Evolutionary conservation across 805 yeast species (phyloP), one percentile per base, ranked within the genome.

Genomic region (Middelhovenomyces tepae): DNA sequence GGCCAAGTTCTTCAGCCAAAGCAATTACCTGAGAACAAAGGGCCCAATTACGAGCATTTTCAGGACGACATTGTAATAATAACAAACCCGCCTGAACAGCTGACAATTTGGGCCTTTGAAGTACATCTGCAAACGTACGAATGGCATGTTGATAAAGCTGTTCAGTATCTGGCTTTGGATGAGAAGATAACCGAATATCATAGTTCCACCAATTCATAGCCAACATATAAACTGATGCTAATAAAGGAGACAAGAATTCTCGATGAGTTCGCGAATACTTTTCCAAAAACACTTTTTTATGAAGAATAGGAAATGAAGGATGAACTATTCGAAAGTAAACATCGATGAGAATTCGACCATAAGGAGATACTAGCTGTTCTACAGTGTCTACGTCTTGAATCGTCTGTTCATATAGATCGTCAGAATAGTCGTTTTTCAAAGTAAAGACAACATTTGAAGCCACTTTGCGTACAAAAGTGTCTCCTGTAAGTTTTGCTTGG

Each of bases 131-230:
- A 46, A 79, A 81, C 1, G 80, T 68, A 34, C 62, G 64, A 27
- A 75, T 54, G 1, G 94, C 84, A 39, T 83, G 69, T 38, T 76
- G 72, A 46, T 76, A 77, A 36, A 89, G 59, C 1, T 76, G 73
- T 7, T 70, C 72, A 4, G 73, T 76, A 52, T 84, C 80, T 0
- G 96, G 96, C 44, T 83, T 81, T 0, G 86, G 77, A 35, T 71
- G 74, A 15, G 82, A 73, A 32, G 84, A 72, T 34, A 87, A 62
- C 39, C 72, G 76, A 2, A 93, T 81, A 47, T 78, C 87, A 53
- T 77, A 78, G 44, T 83, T 89, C 96, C 96, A 87, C 93, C 94
- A 85, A 52, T 84, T 89, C 27, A 83, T 69, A 0, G 96, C 94
- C 37, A 87, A 60, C 7, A 82, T 74, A 51, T 89, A 89, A 1